phyloP scores from a whole-genome alignment of 1,139 yeast genomes.

The Geotrichum siamense region DNA sequence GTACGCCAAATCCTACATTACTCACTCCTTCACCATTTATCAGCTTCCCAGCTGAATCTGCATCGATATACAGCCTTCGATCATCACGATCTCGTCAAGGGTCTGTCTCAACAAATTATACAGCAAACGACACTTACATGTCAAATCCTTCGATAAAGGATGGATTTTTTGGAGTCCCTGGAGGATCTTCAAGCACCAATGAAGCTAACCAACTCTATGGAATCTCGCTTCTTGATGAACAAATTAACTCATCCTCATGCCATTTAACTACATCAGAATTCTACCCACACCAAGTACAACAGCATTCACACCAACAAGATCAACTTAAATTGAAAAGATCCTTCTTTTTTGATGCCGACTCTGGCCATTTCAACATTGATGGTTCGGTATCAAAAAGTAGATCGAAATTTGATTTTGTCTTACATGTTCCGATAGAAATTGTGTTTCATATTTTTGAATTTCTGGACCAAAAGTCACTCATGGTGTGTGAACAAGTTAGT shows the following conservation, averaged over 20 bases:
- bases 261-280: constrained; percentile 12
- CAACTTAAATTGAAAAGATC: constrained; percentile 4
- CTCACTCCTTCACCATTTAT: constrained; percentile 5
- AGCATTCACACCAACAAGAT: constrained; percentile 4
- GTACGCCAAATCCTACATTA: constrained; percentile 10
- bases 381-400: constrained; percentile 3
- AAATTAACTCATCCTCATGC: constrained; percentile 4
- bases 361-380: constrained; percentile 3
- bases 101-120: constrained; percentile 10
- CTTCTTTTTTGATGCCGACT: constrained; percentile 9
- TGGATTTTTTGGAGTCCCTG: constrained; percentile 4
- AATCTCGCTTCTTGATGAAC: background rate
- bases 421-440: constrained; percentile 29
- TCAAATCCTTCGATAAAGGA: background rate
- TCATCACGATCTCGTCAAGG: constrained; percentile 11
- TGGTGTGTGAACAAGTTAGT: constrained; percentile 25
- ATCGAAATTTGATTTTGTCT: constrained; percentile 21
- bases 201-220: constrained; percentile 8
- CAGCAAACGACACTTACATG: constrained; percentile 1
- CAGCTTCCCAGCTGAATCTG: constrained; percentile 11
- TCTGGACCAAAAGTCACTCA: constrained; percentile 23
- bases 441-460: constrained; percentile 22
- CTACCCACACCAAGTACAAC: constrained; percentile 14
- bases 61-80: constrained; percentile 9
- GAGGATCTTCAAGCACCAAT: background rate